Base-by-base conservation (phyloP, 2,329 filamentous ascomycete species). In the Penicillium sp. region DNA sequence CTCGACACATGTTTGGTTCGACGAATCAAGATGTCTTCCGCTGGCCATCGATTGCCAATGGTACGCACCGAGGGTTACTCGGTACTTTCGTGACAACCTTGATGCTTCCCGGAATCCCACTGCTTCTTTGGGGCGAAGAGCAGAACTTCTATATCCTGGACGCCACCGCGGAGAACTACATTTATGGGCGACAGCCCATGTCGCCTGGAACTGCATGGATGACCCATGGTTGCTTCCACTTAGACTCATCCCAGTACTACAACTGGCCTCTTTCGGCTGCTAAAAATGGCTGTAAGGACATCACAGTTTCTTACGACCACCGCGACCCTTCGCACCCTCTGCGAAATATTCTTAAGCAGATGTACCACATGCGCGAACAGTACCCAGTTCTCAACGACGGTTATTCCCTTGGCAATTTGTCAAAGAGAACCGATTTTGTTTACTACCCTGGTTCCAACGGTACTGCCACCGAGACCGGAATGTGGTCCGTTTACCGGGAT, bases 11-110 rank as follows among this genome's bases (percentile, higher is more conserved):
- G 78, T 87, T 81, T 67, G 85, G 85, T 46, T 79, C 81, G 3
- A 85, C 83, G 8, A 87, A 87, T 66, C 85, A 88, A 72, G 85
- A 87, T 67, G 83, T 87, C 8, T 84, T 87, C 67, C 78, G 84
- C 43, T 87, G 85, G 85, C 84, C 84, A 21, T 79, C 83, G 13
- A 75, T 87, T 41, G 45, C 34, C 72, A 76, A 43, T 78, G 83
- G 85, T 11, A 81, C 82, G 0, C 76, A 85, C 61, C 77, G 82
- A 44, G 81, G 84, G 68, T 70, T 87, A 6, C 72, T 87, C 6
- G 85, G 79, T 5, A 74, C 81, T 19, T 87, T 84, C 64, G 76
- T 87, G 39, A 83, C 82, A 1, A 84, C 83, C 0, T 66, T 87
- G 51, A 72, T 84, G 53, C 78, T 87, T 65, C 84, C 85, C 2